Evolutionary conservation across 1,139 yeast species (phyloP).

Genomic region (Candida glucosophila): DNA sequence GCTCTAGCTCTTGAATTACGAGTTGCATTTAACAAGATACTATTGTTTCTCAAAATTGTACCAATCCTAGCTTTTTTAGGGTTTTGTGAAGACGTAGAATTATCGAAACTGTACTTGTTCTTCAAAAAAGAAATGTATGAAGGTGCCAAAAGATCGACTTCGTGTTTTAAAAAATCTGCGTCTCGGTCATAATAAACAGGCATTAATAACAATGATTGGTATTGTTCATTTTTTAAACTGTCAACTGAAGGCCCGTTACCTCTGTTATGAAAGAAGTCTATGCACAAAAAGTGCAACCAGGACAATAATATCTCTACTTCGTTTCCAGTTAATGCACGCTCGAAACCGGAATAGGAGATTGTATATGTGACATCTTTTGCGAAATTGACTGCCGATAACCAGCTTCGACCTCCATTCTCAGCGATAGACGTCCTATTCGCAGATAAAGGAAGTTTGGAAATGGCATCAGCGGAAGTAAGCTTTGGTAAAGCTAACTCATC

Average conservation of each 20-base stretch:
- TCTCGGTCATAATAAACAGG: slow-evolving; percentile 62
- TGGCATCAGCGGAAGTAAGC: slow-evolving; percentile 42
- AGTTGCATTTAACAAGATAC: slow-evolving; percentile 70
- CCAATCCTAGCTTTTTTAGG: slow-evolving; percentile 15
- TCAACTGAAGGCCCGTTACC: slow-evolving; percentile 78
- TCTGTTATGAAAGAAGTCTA: slow-evolving; percentile 70
- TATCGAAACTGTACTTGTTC: slow-evolving; percentile 31
- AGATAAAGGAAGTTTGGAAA: slow-evolving; percentile 11
- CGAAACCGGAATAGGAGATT: slow-evolving; percentile 40
- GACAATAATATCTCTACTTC: slow-evolving; percentile 66
- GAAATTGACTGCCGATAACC: slow-evolving; percentile 44
- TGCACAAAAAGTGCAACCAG: slow-evolving; percentile 61
- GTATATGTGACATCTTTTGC: slow-evolving; percentile 42
- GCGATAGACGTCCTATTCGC: slow-evolving; percentile 7
- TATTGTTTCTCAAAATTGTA: slow-evolving; percentile 53
- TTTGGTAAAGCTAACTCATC: slow-evolving; percentile 68
- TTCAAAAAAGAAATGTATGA: slow-evolving; percentile 41
- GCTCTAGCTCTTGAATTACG: slow-evolving; percentile 49
- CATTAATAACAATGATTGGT: slow-evolving; percentile 55
- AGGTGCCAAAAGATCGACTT: slow-evolving; percentile 52
- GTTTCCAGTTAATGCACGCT: slow-evolving; percentile 44
- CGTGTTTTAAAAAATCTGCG: slow-evolving; percentile 42
- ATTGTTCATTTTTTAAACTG: slow-evolving; percentile 53
- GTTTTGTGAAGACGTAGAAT: slow-evolving; percentile 2
- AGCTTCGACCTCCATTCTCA: slow-evolving; percentile 17